A percentile compares a stretch with the other conserved stretches of the same genome.
Evolutionary conservation across 2,329 filamentous ascomycete species (phyloP).

Genomic region (Fusarium sp.): DNA sequence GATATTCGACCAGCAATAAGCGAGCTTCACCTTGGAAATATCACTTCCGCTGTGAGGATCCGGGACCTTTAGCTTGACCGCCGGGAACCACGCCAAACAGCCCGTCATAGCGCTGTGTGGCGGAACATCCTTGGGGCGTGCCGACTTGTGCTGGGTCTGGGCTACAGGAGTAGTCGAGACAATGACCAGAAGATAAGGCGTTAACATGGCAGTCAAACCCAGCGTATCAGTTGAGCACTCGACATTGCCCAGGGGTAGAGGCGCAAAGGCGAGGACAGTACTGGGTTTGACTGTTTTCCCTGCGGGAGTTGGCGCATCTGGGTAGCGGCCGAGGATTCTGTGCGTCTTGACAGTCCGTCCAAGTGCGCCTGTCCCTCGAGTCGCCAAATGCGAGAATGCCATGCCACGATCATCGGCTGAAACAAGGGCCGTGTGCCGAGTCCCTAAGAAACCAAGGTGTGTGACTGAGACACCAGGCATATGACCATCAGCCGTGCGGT

Average conservation of each 20-base stretch:
- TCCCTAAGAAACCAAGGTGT: constrained; percentile 95
- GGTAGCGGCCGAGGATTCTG: constrained; percentile 91
- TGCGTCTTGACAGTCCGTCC: constrained; percentile 90
- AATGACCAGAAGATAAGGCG: constrained; percentile 94
- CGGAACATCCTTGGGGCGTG: constrained; percentile 89
- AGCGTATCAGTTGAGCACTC: constrained; percentile 88
- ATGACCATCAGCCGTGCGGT: constrained; percentile 84
- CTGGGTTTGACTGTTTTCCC: constrained; percentile 87
- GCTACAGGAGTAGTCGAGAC: constrained; percentile 97
- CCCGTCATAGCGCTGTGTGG: constrained; percentile 94
- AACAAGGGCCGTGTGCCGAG: constrained; percentile 91
- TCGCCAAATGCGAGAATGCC: constrained; percentile 98
- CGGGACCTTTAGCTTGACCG: constrained; percentile 87
- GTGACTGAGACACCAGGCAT: constrained; percentile 81
- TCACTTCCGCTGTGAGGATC: constrained; percentile 75
- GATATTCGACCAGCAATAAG: constrained; percentile 99
- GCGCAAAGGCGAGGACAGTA: constrained; percentile 91
- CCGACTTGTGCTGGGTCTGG: constrained; percentile 94
- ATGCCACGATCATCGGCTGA: constrained; percentile 96
- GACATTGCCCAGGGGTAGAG: constrained; percentile 92
- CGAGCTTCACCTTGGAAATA: constrained; percentile 85
- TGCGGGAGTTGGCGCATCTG: constrained; percentile 71
- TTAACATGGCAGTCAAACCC: constrained; percentile 94
- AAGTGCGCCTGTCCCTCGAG: constrained; percentile 87
- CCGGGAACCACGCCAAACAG: constrained; percentile 96